These are phyloP conservation scores for Rhodotorula sp. DNA, from an alignment of 1,284 basidiomycete genomes.

Conservation along the genomic window DNA sequence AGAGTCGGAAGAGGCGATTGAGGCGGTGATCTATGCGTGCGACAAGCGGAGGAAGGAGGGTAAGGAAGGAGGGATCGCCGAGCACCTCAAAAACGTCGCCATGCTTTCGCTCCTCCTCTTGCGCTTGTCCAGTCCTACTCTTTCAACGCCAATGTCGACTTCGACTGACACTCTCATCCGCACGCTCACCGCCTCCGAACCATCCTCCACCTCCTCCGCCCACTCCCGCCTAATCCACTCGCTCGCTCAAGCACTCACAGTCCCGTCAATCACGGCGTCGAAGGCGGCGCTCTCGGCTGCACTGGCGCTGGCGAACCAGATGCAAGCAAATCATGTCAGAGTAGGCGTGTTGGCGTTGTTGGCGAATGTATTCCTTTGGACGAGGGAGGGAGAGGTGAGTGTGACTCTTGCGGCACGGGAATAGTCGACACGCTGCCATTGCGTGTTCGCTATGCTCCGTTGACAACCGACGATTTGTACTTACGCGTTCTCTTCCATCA, in stretches of 20 bases:
- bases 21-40: neutral
- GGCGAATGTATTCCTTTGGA: slow-evolving; percentile 18
- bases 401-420: too few species aligned
- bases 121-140: neutral
- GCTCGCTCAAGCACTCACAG: slow-evolving; percentile 10
- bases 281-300: slow-evolving; percentile 12
- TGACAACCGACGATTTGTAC: too few species aligned
- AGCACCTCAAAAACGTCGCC: neutral
- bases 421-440: neutral
- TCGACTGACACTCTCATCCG: neutral
- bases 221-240: slow-evolving; percentile 2
- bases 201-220: neutral
- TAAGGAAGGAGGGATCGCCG: neutral
- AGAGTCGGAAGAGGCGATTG: slow-evolving; percentile 8
- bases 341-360: slow-evolving; percentile 10
- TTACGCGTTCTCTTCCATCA: neutral
- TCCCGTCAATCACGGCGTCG: slow-evolving; percentile 5
- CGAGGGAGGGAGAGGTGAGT: slow-evolving; percentile 19
- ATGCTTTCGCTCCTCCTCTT: slow-evolving; percentile 9
- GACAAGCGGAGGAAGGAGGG: neutral
- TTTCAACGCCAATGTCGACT: neutral
- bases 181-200: neutral
- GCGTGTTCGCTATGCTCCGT: neutral
- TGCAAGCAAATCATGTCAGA: slow-evolving; percentile 15
- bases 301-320: neutral